These are phyloP conservation scores for Phyllosticta citrichinensis DNA, from an alignment of 2,329 filamentous ascomycete species.

Conservation along the genomic window DNA sequence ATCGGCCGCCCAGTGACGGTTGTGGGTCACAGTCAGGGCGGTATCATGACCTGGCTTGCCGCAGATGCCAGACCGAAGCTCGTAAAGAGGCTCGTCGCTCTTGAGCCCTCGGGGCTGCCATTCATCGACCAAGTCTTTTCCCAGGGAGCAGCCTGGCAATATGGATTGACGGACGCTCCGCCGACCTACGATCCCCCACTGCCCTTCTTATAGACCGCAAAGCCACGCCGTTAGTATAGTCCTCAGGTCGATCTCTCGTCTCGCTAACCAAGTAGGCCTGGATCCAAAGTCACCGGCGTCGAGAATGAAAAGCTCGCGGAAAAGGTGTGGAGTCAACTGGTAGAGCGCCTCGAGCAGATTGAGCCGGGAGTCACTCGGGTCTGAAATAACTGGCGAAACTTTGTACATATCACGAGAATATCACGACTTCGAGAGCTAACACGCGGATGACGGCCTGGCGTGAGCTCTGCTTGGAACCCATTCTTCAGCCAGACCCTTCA, in stretches of 20 bases:
- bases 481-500: neutral
- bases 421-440: neutral
- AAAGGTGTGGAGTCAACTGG: slow-evolving; percentile 14
- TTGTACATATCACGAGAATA: neutral
- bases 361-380: slow-evolving; percentile 15
- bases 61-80: slow-evolving; percentile 40
- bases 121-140: slow-evolving; percentile 9
- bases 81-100: slow-evolving; percentile 39
- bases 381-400: neutral
- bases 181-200: slow-evolving; percentile 1
- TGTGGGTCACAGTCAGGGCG: slow-evolving; percentile 43
- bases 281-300: slow-evolving; percentile 11
- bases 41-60: slow-evolving; percentile 37
- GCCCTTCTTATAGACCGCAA: slow-evolving; percentile 16
- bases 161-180: slow-evolving; percentile 7
- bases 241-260: neutral
- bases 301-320: slow-evolving; percentile 12
- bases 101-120: slow-evolving; percentile 9
- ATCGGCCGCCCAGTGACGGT: slow-evolving; percentile 34
- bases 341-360: slow-evolving; percentile 14
- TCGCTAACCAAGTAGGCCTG: slow-evolving; percentile 3
- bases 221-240: slow-evolving; percentile 12
- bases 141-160: neutral
- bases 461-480: no score
- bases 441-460: no score